Conservation (phyloP, 108 stramenopile genomes). For the Discostella stelligeroides region DNA sequence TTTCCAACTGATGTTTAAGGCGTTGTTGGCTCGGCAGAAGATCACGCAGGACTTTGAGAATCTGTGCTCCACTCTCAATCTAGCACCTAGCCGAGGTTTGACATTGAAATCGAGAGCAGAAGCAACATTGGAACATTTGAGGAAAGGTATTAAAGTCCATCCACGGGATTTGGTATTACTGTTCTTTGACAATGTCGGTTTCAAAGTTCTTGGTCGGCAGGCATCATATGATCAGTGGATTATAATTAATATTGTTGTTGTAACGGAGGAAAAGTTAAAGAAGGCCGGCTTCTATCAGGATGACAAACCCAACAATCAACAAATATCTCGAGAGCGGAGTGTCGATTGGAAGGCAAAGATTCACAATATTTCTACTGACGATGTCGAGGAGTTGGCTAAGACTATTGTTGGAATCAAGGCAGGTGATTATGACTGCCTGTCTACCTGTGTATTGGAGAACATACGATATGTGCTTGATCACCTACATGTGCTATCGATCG, state of each 20-base stretch:
- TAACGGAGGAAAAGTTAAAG: not conserved
- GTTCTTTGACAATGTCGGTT: no score
- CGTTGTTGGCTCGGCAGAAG: conserved; percentile 1
- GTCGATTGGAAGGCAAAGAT: not conserved
- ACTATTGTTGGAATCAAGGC: not conserved
- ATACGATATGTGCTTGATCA: conserved; percentile 1
- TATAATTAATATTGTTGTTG: not conserved
- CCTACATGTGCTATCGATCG: not conserved
- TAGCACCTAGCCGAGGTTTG: conserved; percentile 2
- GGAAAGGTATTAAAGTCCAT: not conserved
- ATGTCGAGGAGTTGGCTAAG: not conserved
- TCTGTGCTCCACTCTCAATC: conserved; percentile 1
- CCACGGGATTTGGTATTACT: not conserved
- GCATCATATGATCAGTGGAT: conserved; percentile 17
- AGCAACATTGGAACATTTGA: not conserved
- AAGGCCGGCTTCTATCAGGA: not conserved
- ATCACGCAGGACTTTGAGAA: not conserved
- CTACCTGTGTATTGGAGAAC: conserved; percentile 3
- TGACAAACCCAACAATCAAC: no score
- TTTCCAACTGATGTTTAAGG: conserved; percentile 5
- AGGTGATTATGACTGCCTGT: not conserved
- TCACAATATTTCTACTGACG: not conserved
- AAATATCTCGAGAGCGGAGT: not conserved
- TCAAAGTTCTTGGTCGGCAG: no score
- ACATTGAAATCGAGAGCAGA: not conserved